phyloP scores from a whole-genome alignment of 805 yeast genomes.

The Saccharomyces jurei region DNA sequence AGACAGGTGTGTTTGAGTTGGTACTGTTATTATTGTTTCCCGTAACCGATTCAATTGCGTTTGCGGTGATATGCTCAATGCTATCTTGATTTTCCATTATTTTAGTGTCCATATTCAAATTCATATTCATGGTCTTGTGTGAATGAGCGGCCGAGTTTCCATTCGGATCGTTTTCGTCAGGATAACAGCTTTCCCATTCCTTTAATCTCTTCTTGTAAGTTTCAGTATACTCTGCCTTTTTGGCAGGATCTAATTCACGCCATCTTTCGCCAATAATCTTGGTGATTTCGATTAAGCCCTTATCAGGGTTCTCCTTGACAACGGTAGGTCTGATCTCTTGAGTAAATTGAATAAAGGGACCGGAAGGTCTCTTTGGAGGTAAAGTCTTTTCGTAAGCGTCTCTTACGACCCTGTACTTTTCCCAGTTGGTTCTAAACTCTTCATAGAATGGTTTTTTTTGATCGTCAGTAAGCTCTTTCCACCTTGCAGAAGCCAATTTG shows the following conservation, averaged over 20 bases:
- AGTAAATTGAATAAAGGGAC: constrained; percentile 31
- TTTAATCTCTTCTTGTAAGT: constrained; percentile 31
- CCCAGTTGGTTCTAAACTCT: constrained; percentile 34
- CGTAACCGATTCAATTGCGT: not conserved
- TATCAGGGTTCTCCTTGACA: constrained; percentile 28
- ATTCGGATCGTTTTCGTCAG: constrained; percentile 19
- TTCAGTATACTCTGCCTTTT: constrained; percentile 28
- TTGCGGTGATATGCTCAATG: not conserved
- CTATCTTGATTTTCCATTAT: not conserved
- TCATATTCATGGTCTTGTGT: not conserved
- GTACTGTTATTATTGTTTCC: not conserved
- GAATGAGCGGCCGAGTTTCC: not conserved
- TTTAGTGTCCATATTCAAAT: not conserved
- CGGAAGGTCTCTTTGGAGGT: constrained; percentile 34
- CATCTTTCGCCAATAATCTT: constrained; percentile 29
- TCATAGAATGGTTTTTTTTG: constrained; percentile 77
- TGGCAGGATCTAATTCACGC: constrained; percentile 24
- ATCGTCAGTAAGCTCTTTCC: constrained; percentile 73
- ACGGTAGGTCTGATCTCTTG: constrained; percentile 30
- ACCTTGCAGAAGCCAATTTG: constrained; percentile 77
- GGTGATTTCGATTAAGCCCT: constrained; percentile 30
- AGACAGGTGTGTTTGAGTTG: not conserved
- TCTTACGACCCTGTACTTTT: constrained; percentile 28
- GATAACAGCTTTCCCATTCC: constrained; percentile 34
- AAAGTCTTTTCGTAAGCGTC: constrained; percentile 30